Percentiles rank a stretch among this genome's conserved stretches.
These are phyloP conservation scores for Didymosphaeria variabile DNA, from an alignment of 2,329 filamentous ascomycete species.

Conservation along the genomic window DNA sequence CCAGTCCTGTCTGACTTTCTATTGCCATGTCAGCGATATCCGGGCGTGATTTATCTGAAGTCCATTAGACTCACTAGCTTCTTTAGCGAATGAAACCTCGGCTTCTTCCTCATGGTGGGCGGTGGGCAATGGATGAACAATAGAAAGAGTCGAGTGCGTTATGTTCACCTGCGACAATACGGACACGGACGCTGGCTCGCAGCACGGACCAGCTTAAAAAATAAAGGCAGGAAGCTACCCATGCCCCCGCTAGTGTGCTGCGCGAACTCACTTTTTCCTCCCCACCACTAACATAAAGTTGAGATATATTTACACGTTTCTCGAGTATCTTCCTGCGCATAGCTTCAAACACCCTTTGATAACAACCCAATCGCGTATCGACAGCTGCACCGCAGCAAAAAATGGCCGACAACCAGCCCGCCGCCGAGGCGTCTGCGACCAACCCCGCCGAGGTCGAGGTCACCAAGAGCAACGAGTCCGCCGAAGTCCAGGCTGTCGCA, in stretches of 20 bases:
- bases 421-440: constrained; percentile 26
- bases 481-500: constrained; percentile 11
- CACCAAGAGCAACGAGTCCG: constrained; percentile 21
- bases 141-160: constrained; percentile 11
- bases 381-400: constrained; percentile 17
- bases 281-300: constrained; percentile 11
- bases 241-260: constrained; percentile 23
- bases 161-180: constrained; percentile 2
- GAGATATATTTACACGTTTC: background rate
- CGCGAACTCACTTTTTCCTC: constrained; percentile 22
- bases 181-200: background rate
- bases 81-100: constrained; percentile 72
- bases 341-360: constrained; percentile 4
- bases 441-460: constrained; percentile 32
- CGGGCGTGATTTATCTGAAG: background rate
- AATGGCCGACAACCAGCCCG: constrained; percentile 35
- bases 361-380: constrained; percentile 18
- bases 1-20: constrained; percentile 97
- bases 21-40: constrained; percentile 25
- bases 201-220: constrained; percentile 14
- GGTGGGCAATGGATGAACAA: constrained; percentile 23
- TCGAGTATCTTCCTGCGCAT: background rate
- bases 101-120: constrained; percentile 56
- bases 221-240: constrained; percentile 15
- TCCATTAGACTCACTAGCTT: constrained; percentile 64